These are phyloP conservation scores for Neurospora sp. DNA, from an alignment of 495 filamentous ascomycete species.

Conservation along the genomic window DNA sequence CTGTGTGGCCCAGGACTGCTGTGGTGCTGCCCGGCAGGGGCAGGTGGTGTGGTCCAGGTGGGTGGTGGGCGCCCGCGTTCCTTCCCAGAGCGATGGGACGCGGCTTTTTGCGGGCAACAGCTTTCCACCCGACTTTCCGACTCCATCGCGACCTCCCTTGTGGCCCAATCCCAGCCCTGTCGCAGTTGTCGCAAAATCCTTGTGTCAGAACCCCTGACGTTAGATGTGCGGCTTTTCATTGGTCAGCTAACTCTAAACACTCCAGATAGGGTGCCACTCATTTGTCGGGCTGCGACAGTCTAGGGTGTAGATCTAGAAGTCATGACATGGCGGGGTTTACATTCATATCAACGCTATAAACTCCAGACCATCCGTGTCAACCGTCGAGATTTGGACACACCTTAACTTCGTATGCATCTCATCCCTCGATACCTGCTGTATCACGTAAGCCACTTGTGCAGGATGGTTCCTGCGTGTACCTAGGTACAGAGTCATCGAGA, in stretches of 20 bases:
- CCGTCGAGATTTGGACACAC: not conserved
- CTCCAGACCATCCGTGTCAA: not conserved
- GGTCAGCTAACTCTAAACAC: not conserved
- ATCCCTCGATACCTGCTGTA: not conserved
- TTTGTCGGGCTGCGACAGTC: not conserved
- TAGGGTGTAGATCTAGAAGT: not conserved
- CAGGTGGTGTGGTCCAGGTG: not conserved
- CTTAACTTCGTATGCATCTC: not conserved
- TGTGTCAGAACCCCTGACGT: slow-evolving; percentile 12
- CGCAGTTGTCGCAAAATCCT: slow-evolving; percentile 8
- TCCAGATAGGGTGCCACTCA: no score
- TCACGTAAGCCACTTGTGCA: not conserved
- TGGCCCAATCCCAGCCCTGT: slow-evolving; percentile 2
- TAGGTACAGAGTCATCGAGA: not conserved
- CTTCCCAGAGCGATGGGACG: not conserved
- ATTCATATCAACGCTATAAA: not conserved
- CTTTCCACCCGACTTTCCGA: not conserved
- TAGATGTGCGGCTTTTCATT: not conserved
- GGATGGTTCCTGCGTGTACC: not conserved
- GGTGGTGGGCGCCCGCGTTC: not conserved
- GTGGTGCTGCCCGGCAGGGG: not conserved
- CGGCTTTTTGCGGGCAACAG: not conserved
- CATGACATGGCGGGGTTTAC: not conserved
- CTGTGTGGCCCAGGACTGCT: not conserved
- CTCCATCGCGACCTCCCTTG: not conserved